Evolutionary conservation across 148 eudicot species (phyloP).

Genomic region (Fagopyrum esculentum): DNA sequence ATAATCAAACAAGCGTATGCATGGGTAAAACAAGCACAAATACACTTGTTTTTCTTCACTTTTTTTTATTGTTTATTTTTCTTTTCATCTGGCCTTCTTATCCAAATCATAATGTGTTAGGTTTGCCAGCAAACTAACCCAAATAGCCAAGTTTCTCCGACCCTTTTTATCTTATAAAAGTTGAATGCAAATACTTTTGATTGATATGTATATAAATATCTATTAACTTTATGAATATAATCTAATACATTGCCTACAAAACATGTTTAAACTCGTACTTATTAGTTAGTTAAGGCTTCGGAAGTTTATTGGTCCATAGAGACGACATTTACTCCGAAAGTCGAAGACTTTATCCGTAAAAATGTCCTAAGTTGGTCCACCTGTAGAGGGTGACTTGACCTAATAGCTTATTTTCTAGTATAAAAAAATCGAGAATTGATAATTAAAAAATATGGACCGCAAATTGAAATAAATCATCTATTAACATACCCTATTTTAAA

Average conservation of each 20-base stretch:
- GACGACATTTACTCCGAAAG: too few species aligned
- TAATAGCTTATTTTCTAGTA: too few species aligned
- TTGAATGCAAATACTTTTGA: background rate
- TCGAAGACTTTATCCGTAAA: too few species aligned
- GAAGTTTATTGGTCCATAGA: too few species aligned
- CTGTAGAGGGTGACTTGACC: too few species aligned
- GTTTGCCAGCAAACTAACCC: background rate
- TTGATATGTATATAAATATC: background rate
- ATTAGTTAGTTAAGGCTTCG: too few species aligned
- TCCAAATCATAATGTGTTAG: background rate
- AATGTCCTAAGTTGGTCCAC: too few species aligned
- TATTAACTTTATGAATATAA: background rate
- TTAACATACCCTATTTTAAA: too few species aligned
- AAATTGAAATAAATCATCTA: too few species aligned
- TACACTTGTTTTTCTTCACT: background rate
- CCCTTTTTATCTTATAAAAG: background rate
- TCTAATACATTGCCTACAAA: background rate
- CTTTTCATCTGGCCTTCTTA: background rate
- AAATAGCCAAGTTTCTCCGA: background rate
- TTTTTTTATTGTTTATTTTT: background rate
- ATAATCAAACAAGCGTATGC: background rate
- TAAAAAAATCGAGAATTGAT: too few species aligned
- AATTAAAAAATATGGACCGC: too few species aligned
- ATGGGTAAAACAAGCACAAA: background rate
- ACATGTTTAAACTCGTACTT: background rate